These are phyloP conservation scores for Clavispora carvajalis DNA, from an alignment of 805 yeast genomes.

Conservation along the genomic window DNA sequence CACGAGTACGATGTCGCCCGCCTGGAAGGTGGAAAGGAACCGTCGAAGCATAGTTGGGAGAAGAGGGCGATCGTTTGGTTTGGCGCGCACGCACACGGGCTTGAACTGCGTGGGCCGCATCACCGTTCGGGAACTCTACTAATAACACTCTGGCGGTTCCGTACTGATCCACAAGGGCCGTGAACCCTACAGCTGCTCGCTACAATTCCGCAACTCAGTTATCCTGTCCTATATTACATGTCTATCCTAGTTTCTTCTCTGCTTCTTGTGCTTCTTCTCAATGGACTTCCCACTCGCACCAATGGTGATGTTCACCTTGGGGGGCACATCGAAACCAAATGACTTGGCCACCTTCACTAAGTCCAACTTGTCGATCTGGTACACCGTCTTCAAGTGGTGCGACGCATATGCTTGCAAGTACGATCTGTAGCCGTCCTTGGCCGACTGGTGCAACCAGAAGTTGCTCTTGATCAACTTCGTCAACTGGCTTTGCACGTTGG, in stretches of 20 bases:
- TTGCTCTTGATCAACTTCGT: conserved; percentile 87
- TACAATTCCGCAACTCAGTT: not conserved
- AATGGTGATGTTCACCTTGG: conserved; percentile 92
- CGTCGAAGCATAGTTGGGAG: not conserved
- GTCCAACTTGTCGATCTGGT: conserved; percentile 92
- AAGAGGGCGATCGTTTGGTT: not conserved
- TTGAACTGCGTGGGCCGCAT: no score
- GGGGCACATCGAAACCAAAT: conserved; percentile 92
- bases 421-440: conserved; percentile 95
- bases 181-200: not conserved
- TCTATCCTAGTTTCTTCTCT: conserved; percentile 23
- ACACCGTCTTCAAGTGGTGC: conserved; percentile 93
- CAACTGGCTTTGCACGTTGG: conserved; percentile 91
- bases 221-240: conserved; percentile 2
- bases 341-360: conserved; percentile 91
- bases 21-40: not conserved
- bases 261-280: conserved; percentile 44
- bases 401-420: conserved; percentile 97
- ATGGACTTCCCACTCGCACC: conserved; percentile 82
- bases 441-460: conserved; percentile 90
- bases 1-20: conserved; percentile 2
- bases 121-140: no score
- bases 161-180: not conserved
- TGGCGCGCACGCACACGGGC: no score
- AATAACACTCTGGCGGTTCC: no score